These are phyloP conservation scores for Leishmania turanica DNA, from an alignment of 208 protist genomes.

Conservation along the genomic window DNA sequence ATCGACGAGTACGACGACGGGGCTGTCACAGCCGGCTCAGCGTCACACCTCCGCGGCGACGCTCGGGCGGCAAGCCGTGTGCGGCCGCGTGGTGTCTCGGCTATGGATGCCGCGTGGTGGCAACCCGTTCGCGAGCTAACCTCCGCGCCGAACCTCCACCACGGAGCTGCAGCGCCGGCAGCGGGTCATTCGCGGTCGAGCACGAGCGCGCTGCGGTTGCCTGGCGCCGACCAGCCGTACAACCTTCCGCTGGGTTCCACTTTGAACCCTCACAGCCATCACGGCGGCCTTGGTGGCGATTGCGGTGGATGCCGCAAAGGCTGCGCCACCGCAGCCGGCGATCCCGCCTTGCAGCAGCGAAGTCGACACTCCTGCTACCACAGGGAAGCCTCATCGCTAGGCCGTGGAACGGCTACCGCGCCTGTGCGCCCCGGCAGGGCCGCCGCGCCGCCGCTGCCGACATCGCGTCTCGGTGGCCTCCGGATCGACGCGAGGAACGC, in stretches of 20 bases:
- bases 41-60: neutral
- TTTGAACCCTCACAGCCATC: neutral
- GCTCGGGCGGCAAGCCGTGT: constrained; percentile 30
- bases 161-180: neutral
- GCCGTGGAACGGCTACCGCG: neutral
- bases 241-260: neutral
- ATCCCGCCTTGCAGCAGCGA: neutral
- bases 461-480: neutral
- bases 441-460: neutral
- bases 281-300: neutral
- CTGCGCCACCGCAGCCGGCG: neutral
- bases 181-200: neutral
- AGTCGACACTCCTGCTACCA: neutral
- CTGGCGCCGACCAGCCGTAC: constrained; percentile 5
- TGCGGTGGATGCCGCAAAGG: neutral
- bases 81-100: constrained; percentile 48
- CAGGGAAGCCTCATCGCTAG: neutral
- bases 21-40: neutral
- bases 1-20: constrained; percentile 63
- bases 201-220: constrained; percentile 2
- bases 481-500: neutral
- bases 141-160: neutral
- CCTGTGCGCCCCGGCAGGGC: neutral
- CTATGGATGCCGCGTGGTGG: constrained; percentile 53
- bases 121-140: constrained; percentile 19